Percentiles rank a stretch among this genome's conserved stretches.
Evolutionary conservation across 2,329 filamentous ascomycete species (phyloP).

Genomic region (Penicillium verrucosum): DNA sequence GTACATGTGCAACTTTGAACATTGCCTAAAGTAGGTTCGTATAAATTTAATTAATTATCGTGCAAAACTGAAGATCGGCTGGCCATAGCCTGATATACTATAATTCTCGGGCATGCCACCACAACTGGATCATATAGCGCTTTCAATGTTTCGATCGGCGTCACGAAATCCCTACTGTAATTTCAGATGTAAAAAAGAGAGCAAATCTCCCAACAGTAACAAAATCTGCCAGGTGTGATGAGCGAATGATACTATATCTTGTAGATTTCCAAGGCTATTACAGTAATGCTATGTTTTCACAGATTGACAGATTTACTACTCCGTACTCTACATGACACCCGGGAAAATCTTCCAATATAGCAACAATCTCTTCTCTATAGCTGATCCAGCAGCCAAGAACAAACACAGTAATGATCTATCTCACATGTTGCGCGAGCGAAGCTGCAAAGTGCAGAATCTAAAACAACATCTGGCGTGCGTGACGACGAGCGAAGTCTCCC

Average conservation of each 20-base stretch:
- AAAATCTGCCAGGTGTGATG: too few species aligned
- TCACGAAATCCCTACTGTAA: neutral
- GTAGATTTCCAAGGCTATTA: neutral
- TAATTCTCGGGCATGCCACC: neutral
- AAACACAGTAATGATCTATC: constrained; percentile 6
- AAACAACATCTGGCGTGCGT: constrained; percentile 25
- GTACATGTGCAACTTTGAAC: neutral
- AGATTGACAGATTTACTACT: neutral
- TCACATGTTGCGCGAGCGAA: constrained; percentile 9
- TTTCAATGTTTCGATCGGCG: neutral
- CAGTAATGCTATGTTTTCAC: neutral
- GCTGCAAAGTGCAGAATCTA: constrained; percentile 13
- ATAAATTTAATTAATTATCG: neutral
- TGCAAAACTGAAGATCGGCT: neutral
- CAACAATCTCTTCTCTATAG: constrained; percentile 4
- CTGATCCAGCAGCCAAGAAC: constrained; percentile 22
- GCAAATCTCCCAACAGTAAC: neutral
- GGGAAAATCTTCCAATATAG: neutral
- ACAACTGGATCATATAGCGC: neutral
- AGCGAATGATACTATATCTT: neutral
- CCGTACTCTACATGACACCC: neutral
- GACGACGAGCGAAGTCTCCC: constrained; percentile 19
- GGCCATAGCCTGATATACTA: neutral
- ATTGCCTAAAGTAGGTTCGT: neutral
- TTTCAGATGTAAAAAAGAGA: neutral